Evolutionary conservation across 2,329 filamentous ascomycete species (phyloP), one percentile per base, ranked within the genome.

Genomic region (Sporothrix phasma): DNA sequence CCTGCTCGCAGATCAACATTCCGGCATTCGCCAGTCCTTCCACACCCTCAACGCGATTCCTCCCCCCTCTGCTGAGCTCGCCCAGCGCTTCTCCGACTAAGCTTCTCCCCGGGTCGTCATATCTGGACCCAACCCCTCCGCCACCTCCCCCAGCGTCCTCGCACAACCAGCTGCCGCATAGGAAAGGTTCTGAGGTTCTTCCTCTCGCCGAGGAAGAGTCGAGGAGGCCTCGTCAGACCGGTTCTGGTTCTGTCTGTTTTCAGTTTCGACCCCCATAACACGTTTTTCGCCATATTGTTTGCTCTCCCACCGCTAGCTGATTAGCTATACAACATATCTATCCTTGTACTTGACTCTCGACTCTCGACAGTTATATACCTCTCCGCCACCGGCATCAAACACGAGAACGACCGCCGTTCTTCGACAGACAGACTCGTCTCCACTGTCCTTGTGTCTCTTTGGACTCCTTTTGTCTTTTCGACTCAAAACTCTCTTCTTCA

Each of bases 131-230:
- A 61, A 71, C 75, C 76, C 72, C 74, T 75, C 73, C 75, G 79
- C 75, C 75, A 76, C 69, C 76, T 72, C 76, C 80, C 80, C 74
- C 77, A 76, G 83, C 81, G 77, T 83, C 79, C 75, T 79, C 83
- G 76, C 78, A 83, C 79, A 79, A 81, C 84, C 89, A 96, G 90
- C 93, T 97, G 94, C 94, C 94, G 94, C 93, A 99, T 99, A 97
- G 91, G 90, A 95, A 89, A 87, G 85, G 85, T 88, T 88, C 86
- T 85, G 84, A 87, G 89, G 89, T 92, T 96, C 93, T 97, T 97
- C 93, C 92, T 96, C 93, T 94, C 81, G 82, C 81, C 79, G 93
- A 92, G 94, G 94, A 93, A 95, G 94, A 94, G 91, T 96, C 92
- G 89, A 91, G 89, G 88, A 93, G 91, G 88, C 90, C 90, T 91